Evolutionary conservation across 148 eudicot species (phyloP).

Genomic region (Suaeda aralocaspica): DNA sequence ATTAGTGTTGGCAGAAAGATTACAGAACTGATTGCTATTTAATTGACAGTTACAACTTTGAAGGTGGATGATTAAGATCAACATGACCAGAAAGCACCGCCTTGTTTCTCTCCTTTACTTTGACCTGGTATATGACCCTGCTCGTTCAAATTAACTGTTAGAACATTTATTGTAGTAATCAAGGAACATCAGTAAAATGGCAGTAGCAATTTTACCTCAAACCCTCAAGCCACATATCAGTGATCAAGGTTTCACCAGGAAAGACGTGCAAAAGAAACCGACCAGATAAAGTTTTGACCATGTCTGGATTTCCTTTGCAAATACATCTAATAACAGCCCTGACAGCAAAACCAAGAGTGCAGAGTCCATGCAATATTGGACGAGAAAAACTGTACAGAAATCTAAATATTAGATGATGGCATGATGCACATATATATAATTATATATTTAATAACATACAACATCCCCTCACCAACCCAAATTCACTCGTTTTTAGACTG

Average conservation of each 20-base stretch:
- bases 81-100: conserved; percentile 75
- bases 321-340: conserved; percentile 70
- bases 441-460: too few relatives aligned
- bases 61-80: conserved; percentile 45
- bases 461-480: too few relatives aligned
- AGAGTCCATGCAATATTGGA: conserved; percentile 89
- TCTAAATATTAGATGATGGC: not conserved
- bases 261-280: conserved; percentile 77
- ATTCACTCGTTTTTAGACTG: too few relatives aligned
- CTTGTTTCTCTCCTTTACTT: conserved; percentile 83
- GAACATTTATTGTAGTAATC: not conserved
- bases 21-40: not conserved
- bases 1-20: not conserved
- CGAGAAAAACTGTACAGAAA: conserved; percentile 53
- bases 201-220: conserved; percentile 41
- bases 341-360: conserved; percentile 84
- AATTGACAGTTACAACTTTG: conserved; percentile 45
- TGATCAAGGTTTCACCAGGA: conserved; percentile 84
- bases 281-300: conserved; percentile 66
- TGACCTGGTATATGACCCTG: conserved; percentile 87
- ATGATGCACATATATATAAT: not conserved
- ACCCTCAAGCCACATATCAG: conserved; percentile 96
- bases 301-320: conserved; percentile 69
- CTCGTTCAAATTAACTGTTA: conserved; percentile 18
- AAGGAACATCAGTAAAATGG: not conserved